phyloP scores from a whole-genome alignment of 2,329 filamentous ascomycete genomes.

The Fusarium verrucosum region DNA sequence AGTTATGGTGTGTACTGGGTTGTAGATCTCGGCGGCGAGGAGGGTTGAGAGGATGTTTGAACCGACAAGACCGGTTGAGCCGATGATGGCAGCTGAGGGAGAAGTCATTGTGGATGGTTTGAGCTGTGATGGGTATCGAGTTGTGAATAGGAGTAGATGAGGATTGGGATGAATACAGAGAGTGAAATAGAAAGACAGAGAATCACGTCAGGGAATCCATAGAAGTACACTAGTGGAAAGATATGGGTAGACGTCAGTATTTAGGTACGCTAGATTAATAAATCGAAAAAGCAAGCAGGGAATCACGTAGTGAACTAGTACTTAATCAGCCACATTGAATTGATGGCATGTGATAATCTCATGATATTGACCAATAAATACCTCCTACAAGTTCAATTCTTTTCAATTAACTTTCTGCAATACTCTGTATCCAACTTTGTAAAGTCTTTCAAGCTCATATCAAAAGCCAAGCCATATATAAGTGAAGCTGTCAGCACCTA shows the following conservation, averaged over 20 bases:
- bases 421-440: too few relatives aligned
- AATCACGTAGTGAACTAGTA: too few relatives aligned
- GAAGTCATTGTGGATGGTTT: slow-evolving; percentile 41
- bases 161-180: background rate
- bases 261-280: too few relatives aligned
- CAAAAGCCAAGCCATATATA: background rate
- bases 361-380: background rate
- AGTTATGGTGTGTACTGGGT: slow-evolving; percentile 69
- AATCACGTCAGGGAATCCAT: background rate
- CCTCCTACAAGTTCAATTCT: too few relatives aligned
- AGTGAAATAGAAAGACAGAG: background rate
- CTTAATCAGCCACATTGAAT: slow-evolving; percentile 16
- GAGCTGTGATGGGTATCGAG: background rate
- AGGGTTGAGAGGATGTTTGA: slow-evolving; percentile 76
- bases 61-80: slow-evolving; percentile 75
- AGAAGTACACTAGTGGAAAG: too few relatives aligned
- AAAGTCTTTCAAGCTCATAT: background rate
- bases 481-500: slow-evolving; percentile 20
- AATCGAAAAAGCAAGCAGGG: too few relatives aligned
- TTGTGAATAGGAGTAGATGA: background rate
- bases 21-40: slow-evolving; percentile 62
- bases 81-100: slow-evolving; percentile 64
- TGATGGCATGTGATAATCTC: background rate
- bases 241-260: background rate
- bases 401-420: background rate